A percentile compares a stretch with the other conserved stretches of the same genome.
These are phyloP conservation scores for Cystofilobasidium capitatum DNA, from an alignment of 768 basidiomycete species.

Conservation along the genomic window DNA sequence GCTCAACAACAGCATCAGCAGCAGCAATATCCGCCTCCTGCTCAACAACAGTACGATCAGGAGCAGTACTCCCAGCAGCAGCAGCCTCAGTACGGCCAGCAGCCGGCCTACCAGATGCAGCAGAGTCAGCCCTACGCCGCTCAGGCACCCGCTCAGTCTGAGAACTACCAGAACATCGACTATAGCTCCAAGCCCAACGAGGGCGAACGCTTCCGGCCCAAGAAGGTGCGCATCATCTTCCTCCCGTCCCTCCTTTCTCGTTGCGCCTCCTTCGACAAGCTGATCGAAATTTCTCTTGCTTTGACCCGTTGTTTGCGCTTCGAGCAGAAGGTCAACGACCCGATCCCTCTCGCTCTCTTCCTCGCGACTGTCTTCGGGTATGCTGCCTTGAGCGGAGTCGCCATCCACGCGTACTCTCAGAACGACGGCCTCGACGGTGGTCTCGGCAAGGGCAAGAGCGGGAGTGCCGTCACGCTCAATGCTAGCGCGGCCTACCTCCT, in stretches of 20 bases:
- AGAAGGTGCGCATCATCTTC: conserved; percentile 40
- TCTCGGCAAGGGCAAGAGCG: conserved; percentile 46
- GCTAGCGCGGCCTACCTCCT: conserved; percentile 65
- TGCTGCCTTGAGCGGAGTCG: conserved; percentile 57
- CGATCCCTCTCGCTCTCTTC: conserved; percentile 60
- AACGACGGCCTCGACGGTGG: conserved; percentile 64
- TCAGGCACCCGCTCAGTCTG: conserved; percentile 1
- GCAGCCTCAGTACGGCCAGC: background rate
- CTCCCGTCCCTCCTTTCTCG: background rate
- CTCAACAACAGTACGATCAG: conserved; percentile 4
- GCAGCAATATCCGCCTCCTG: background rate
- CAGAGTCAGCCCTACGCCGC: conserved; percentile 8
- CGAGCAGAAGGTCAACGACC: conserved; percentile 52
- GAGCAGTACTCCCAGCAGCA: background rate
- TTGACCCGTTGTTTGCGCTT: no score
- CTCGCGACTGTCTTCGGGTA: conserved; percentile 65
- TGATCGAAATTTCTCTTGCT: background rate
- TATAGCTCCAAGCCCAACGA: conserved; percentile 10
- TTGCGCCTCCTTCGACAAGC: background rate
- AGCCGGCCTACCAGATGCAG: conserved; percentile 15
- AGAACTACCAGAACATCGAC: background rate
- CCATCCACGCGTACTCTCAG: conserved; percentile 54
- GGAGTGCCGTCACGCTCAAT: conserved; percentile 57
- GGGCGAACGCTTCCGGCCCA: conserved; percentile 41
- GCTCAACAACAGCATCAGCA: conserved; percentile 12